A percentile compares a stretch with the other conserved stretches of the same genome.
These are phyloP conservation scores for Globisporangium okanoganense DNA, from an alignment of 352 stramenopile species.

Conservation along the genomic window DNA sequence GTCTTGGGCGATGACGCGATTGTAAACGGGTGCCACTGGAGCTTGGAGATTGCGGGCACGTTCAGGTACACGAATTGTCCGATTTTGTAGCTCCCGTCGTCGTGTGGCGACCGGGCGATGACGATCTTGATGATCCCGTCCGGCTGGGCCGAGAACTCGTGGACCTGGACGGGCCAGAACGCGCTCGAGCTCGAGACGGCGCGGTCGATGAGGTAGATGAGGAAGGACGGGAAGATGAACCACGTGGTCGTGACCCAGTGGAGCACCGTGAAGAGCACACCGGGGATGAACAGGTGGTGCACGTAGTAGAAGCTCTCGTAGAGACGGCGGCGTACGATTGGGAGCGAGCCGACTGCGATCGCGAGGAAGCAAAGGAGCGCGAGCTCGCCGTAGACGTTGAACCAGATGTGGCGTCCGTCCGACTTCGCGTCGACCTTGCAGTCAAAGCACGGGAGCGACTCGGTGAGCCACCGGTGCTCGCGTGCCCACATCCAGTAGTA, in stretches of 20 bases:
- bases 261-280: conserved; percentile 42
- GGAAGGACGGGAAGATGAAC: conserved; percentile 44
- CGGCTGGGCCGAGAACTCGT: conserved; percentile 25
- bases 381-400: conserved; percentile 64
- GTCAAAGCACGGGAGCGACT: conserved; percentile 48
- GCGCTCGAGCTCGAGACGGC: conserved; percentile 42
- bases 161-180: conserved; percentile 28
- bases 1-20: conserved; percentile 34
- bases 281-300: conserved; percentile 51
- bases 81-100: conserved; percentile 23
- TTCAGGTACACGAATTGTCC: conserved; percentile 62
- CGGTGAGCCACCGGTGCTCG: conserved; percentile 25
- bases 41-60: conserved; percentile 43
- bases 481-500: conserved; percentile 49
- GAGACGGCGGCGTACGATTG: conserved; percentile 32
- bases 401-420: conserved; percentile 45
- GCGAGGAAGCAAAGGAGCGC: conserved; percentile 40
- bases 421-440: conserved; percentile 35
- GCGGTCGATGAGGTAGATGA: conserved; percentile 48
- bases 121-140: conserved; percentile 47
- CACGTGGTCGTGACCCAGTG: conserved; percentile 46
- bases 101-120: conserved; percentile 19
- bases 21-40: conserved; percentile 54
- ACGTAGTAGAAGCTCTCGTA: conserved; percentile 48
- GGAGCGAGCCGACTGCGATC: conserved; percentile 31